phyloP scores from a whole-genome alignment of 352 stramenopile genomes.

The Peronosclerospora sorghi region DNA sequence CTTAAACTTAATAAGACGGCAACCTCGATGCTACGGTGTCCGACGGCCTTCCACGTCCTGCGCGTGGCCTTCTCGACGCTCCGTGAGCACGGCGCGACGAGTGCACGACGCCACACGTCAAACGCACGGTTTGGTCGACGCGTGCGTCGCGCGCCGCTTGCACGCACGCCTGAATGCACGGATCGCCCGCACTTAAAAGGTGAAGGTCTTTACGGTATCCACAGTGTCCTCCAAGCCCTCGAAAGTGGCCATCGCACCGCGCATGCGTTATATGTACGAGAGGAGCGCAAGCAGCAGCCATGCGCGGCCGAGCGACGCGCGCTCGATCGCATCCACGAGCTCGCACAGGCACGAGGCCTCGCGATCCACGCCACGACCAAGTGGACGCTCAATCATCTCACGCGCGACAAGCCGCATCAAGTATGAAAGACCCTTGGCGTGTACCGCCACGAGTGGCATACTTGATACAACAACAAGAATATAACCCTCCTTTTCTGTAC shows the following conservation, averaged over 20 bases:
- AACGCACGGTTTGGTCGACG: no score
- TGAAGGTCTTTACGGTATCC: slow-evolving; percentile 58
- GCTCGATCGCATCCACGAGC: slow-evolving; percentile 36
- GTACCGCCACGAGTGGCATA: no score
- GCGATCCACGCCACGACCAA: slow-evolving; percentile 32
- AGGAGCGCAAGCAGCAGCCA: slow-evolving; percentile 25
- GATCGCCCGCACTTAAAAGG: slow-evolving; percentile 42
- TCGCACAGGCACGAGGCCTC: slow-evolving; percentile 24
- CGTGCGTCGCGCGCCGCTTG: slow-evolving; percentile 8
- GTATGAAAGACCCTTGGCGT: slow-evolving; percentile 12
- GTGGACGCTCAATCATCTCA: slow-evolving; percentile 79
- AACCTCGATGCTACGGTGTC: no score
- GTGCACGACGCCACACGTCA: no score
- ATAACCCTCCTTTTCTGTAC: neutral
- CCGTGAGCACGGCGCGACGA: no score
- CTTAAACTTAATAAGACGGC: no score
- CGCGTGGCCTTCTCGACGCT: no score
- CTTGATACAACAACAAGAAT: no score
- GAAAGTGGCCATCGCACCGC: slow-evolving; percentile 37
- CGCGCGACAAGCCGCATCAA: slow-evolving; percentile 72
- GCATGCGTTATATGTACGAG: slow-evolving; percentile 45
- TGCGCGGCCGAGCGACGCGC: slow-evolving; percentile 19
- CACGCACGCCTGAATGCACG: slow-evolving; percentile 20
- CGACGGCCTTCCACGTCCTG: no score
- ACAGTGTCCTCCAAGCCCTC: slow-evolving; percentile 59